Percentiles rank a stretch among this genome's conserved stretches.
phyloP scores from a whole-genome alignment of 108 stramenopile genomes.

The Stephanodiscus minutulus region DNA sequence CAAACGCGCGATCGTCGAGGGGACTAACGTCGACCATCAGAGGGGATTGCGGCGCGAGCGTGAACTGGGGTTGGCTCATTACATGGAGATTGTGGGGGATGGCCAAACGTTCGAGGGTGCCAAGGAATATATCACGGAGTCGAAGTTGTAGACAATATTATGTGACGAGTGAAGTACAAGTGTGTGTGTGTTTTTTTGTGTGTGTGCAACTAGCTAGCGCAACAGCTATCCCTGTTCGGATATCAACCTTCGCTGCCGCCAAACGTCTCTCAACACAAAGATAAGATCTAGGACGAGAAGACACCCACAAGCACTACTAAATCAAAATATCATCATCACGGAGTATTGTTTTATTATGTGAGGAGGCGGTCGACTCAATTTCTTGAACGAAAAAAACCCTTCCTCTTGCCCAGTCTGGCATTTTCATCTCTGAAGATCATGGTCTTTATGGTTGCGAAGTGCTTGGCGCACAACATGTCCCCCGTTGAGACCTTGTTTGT shows the following conservation, averaged over 20 bases:
- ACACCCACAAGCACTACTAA: not conserved
- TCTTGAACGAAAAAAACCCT: too few species aligned
- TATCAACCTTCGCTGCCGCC: too few species aligned
- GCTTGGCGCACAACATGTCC: too few species aligned
- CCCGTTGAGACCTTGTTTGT: not conserved
- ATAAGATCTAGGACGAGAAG: not conserved
- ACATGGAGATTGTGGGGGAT: conserved; percentile 55
- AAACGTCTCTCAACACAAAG: too few species aligned
- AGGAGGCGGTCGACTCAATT: too few species aligned
- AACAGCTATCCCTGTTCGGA: not conserved
- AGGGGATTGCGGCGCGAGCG: conserved; percentile 53
- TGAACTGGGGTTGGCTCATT: conserved; percentile 57
- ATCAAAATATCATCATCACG: not conserved
- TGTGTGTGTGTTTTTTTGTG: too few species aligned
- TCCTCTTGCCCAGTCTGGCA: too few species aligned
- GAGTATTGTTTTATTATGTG: too few species aligned
- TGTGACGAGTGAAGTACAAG: too few species aligned
- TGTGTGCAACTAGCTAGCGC: too few species aligned
- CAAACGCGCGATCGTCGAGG: conserved; percentile 60
- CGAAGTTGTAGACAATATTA: conserved; percentile 42
- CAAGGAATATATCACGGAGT: conserved; percentile 50
- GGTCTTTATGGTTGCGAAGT: too few species aligned
- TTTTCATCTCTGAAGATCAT: too few species aligned
- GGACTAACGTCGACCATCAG: conserved; percentile 25
- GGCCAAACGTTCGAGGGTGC: conserved; percentile 55